Conservation (phyloP, 805 yeast genomes). For the Wickerhamomyces kurtzmanii region DNA sequence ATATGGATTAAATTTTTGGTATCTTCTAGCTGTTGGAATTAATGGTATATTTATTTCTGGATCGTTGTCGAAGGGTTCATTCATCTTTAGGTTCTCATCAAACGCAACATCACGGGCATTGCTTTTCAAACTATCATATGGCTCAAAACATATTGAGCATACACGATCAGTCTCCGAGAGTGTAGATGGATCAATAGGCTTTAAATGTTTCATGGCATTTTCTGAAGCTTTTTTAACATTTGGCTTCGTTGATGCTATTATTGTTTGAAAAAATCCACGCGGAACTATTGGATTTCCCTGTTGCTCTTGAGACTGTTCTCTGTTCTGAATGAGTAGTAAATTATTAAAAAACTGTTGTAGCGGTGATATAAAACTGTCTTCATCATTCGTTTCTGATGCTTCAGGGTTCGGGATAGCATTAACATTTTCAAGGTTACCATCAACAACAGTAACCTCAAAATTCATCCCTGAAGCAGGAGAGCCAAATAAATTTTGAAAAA, state of each 20-base stretch:
- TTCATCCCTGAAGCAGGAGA: background rate
- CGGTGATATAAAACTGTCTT: no score
- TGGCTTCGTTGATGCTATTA: no score
- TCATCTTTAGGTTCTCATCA: constrained; percentile 2
- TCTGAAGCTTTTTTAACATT: background rate
- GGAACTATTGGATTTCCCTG: no score
- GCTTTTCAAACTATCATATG: constrained; percentile 5
- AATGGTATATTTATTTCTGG: constrained; percentile 4
- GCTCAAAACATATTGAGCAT: constrained; percentile 14
- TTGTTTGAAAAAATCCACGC: no score
- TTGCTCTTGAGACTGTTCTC: no score
- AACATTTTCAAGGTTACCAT: background rate
- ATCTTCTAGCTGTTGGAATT: no score
- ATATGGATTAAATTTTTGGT: no score
- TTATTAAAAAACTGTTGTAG: no score
- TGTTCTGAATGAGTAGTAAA: no score
- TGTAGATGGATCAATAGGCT: constrained; percentile 4
- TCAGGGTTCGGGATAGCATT: no score
- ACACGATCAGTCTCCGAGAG: constrained; percentile 5
- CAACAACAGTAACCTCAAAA: background rate
- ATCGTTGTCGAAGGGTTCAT: background rate
- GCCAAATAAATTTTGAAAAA: no score
- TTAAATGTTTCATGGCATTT: constrained; percentile 9
- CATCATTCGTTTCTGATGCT: no score
- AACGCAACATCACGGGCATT: constrained; percentile 9